Percentiles rank a stretch among this genome's conserved stretches.
These are phyloP conservation scores for Parietaria judaica DNA, from an alignment of 306 rosid species.

Conservation along the genomic window DNA sequence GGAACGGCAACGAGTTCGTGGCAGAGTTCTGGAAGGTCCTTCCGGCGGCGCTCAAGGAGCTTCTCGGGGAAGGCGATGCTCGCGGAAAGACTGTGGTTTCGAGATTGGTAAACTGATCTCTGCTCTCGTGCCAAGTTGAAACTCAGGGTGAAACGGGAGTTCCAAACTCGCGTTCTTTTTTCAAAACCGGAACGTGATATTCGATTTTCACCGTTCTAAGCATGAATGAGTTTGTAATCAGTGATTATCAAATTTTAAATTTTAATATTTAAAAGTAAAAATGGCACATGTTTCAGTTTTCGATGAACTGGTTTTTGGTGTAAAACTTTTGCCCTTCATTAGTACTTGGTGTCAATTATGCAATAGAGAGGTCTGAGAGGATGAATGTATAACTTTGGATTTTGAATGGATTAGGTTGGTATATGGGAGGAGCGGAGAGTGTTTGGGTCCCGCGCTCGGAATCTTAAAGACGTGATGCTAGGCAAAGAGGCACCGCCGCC, in stretches of 20 bases:
- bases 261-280: too few species aligned
- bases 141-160: not conserved
- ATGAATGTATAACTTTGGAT: too few species aligned
- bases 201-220: too few species aligned
- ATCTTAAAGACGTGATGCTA: slow-evolving; percentile 71
- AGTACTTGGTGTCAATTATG: not conserved
- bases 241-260: too few species aligned
- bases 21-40: slow-evolving; percentile 87
- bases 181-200: too few species aligned
- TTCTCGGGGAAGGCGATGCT: slow-evolving; percentile 46
- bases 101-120: slow-evolving; percentile 49
- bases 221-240: too few species aligned
- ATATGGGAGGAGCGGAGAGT: slow-evolving; percentile 91
- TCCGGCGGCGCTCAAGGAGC: slow-evolving; percentile 66
- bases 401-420: slow-evolving; percentile 37
- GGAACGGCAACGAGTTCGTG: slow-evolving; percentile 93
- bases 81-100: slow-evolving; percentile 47
- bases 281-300: too few species aligned
- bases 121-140: not conserved
- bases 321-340: too few species aligned
- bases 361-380: too few species aligned
- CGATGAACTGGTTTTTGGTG: too few species aligned
- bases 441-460: slow-evolving; percentile 63
- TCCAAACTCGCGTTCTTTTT: too few species aligned
- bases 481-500: slow-evolving; percentile 73